phyloP scores from a whole-genome alignment of 164 flowering plant species.

The Taxillus chinensis region DNA sequence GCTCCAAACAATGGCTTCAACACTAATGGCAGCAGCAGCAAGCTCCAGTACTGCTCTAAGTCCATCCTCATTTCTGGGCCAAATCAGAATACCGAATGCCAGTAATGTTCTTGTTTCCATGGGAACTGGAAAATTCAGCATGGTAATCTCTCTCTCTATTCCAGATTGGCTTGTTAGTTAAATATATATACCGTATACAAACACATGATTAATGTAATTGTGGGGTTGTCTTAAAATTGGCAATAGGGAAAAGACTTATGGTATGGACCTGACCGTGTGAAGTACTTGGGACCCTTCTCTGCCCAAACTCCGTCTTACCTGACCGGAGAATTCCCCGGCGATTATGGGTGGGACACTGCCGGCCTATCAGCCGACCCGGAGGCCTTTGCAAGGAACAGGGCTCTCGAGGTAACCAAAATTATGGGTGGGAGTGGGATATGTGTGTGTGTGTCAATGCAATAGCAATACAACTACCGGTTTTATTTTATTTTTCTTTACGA shows the following conservation, averaged over 20 bases:
- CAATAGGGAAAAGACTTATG: slow-evolving; percentile 58
- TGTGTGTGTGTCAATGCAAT: too few relatives aligned
- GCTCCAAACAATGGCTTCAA: slow-evolving; percentile 23
- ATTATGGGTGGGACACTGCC: slow-evolving; percentile 96
- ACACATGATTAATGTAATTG: neutral
- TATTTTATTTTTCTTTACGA: too few relatives aligned
- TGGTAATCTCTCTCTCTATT: slow-evolving; percentile 33
- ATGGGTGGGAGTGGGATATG: too few relatives aligned
- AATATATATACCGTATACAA: neutral
- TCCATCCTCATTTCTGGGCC: slow-evolving; percentile 73
- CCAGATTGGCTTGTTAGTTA: neutral
- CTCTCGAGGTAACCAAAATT: slow-evolving; percentile 56
- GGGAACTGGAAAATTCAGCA: slow-evolving; percentile 57
- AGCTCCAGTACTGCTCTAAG: slow-evolving; percentile 48
- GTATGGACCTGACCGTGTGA: slow-evolving; percentile 94
- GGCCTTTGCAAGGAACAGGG: slow-evolving; percentile 89
- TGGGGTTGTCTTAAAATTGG: slow-evolving; percentile 1
- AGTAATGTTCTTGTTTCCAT: slow-evolving; percentile 47
- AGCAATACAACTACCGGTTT: too few relatives aligned
- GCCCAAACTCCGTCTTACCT: slow-evolving; percentile 91
- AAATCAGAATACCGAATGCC: slow-evolving; percentile 28
- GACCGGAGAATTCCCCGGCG: slow-evolving; percentile 92
- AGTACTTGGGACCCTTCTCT: slow-evolving; percentile 94
- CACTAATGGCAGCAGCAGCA: slow-evolving; percentile 48
- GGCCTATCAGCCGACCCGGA: slow-evolving; percentile 94